Conservation (phyloP, 176 grass and related monocot species). For the Carex kokanica region DNA sequence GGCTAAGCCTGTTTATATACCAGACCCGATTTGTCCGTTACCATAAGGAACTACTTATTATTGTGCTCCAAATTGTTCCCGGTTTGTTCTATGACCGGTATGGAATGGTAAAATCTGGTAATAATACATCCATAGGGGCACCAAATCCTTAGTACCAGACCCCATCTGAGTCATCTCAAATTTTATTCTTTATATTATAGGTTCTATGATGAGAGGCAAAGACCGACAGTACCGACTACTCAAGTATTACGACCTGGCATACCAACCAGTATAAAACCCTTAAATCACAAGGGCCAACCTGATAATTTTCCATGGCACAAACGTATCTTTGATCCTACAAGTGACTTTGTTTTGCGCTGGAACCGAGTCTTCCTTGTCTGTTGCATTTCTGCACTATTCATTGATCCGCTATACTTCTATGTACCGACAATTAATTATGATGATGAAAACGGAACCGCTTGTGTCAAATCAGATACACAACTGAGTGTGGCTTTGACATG, state of each 20-base stretch:
- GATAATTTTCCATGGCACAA: constrained; percentile 44
- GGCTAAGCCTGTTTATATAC: neutral
- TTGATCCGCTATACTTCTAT: constrained; percentile 94
- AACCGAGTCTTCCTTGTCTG: constrained; percentile 73
- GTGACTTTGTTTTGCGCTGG: constrained; percentile 72
- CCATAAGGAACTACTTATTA: neutral
- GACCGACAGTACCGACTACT: constrained; percentile 47
- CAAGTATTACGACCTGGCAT: constrained; percentile 35
- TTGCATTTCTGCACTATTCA: constrained; percentile 70
- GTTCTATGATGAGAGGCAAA: constrained; percentile 72
- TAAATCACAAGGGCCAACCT: constrained; percentile 25
- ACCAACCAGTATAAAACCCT: neutral
- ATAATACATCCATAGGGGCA: neutral
- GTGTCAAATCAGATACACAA: constrained; percentile 48
- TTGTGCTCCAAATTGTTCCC: neutral
- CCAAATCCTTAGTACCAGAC: neutral
- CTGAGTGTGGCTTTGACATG: constrained; percentile 60
- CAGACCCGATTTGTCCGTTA: neutral
- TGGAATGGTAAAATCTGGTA: neutral
- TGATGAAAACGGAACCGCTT: constrained; percentile 9
- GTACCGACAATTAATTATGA: constrained; percentile 48
- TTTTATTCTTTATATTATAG: constrained; percentile 29
- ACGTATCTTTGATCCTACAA: constrained; percentile 70
- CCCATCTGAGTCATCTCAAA: constrained; percentile 13
- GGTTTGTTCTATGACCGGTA: neutral